Evolutionary conservation across 208 protist genomes (phyloP), one percentile per base, ranked within the genome.

Genomic region (Leishmania braziliensis): DNA sequence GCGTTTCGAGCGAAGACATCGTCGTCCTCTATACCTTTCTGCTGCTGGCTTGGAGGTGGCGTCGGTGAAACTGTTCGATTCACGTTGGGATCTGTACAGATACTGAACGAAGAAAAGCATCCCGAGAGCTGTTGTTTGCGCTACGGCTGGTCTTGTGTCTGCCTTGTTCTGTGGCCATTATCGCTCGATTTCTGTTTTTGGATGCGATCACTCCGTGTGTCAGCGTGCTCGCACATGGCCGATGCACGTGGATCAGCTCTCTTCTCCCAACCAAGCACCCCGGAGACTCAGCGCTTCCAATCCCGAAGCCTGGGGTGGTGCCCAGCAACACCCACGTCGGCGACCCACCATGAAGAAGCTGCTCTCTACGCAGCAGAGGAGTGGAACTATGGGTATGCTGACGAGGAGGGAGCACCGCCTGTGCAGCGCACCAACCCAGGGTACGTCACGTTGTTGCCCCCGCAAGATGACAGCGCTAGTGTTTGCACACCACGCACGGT

Each of bases 281-380:
- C 82, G 46, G 82, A 86, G 78, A 66, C 66, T 51, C 82, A 86
- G 73, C 82, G 78, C 23, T 75, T 82, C 48, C 53, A 74, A 60
- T 39, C 66, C 6, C 73, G 72, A 60, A 26, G 46, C 48, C 29
- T 69, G 50, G 23, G 39, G 26, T 54, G 53, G 16, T 78, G 18
- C 60, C 60, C 58, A 18, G 75, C 54, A 14, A 26, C 58, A 51
- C 58, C 43, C 29, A 56, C 39, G 20, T 60, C 72, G 53, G n/a
- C 23, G 39, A 12, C 46, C 23, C n/a, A 53, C 18, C 68, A 36
- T 33, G 18, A 73, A 18, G 68, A 3, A 29, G 46, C 26, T 54
- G 16, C 2, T 4, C 68, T 12, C 8, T 1, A 73, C 5, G 26
- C 39, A 50, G 46, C 8, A 12, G 46, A 73, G 46, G 68, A 26